Evolutionary conservation across 306 rosid genomes (phyloP).

Genomic region (Acacia acuminata): DNA sequence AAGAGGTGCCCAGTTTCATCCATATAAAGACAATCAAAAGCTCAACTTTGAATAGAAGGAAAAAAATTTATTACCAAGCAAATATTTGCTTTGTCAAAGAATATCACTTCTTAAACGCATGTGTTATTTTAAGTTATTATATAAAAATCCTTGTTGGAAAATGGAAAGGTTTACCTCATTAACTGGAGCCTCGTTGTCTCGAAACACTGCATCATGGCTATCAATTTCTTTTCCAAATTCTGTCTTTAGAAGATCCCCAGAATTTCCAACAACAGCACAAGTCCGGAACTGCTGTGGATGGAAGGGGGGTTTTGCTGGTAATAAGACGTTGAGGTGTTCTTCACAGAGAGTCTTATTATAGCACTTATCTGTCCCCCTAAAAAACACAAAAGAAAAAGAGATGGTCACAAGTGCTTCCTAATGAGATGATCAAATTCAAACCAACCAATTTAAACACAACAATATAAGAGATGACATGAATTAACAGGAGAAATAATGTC

Average conservation of each 20-base stretch:
- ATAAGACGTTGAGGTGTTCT: slow-evolving; percentile 79
- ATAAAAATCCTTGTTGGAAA: slow-evolving; percentile 2
- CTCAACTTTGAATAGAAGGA: slow-evolving; percentile 12
- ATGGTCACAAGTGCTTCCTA: slow-evolving; percentile 21
- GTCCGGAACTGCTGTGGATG: slow-evolving; percentile 79
- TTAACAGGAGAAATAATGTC: slow-evolving; percentile 15
- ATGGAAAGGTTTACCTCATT: slow-evolving; percentile 58
- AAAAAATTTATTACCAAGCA: not conserved
- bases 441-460: not conserved
- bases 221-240: slow-evolving; percentile 88
- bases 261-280: slow-evolving; percentile 98
- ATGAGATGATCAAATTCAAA: not conserved
- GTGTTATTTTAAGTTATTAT: not conserved
- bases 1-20: slow-evolving; percentile 20
- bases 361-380: slow-evolving; percentile 78
- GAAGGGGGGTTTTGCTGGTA: slow-evolving; percentile 90
- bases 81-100: not conserved
- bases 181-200: slow-evolving; percentile 99
- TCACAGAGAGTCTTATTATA: slow-evolving; percentile 80
- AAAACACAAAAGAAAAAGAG: not conserved
- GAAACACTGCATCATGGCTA: slow-evolving; percentile 85
- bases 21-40: slow-evolving; percentile 17
- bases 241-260: slow-evolving; percentile 93
- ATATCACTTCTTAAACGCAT: slow-evolving; percentile 3
- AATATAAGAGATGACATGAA: slow-evolving; percentile 4